Conservation (phyloP, 2,329 filamentous ascomycete species). For the Emmonsia crescens region DNA sequence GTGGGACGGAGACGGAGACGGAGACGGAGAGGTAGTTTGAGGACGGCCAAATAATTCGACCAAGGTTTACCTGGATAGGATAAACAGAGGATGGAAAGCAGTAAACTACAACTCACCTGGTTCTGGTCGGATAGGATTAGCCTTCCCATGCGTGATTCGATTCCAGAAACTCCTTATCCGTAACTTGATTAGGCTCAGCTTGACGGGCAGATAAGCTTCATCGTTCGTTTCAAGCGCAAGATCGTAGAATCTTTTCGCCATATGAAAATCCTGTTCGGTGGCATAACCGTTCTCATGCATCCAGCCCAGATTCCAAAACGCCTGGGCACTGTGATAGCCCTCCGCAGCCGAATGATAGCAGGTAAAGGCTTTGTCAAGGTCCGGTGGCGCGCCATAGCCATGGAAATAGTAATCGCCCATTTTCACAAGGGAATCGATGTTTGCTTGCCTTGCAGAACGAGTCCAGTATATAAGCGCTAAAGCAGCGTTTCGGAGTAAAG, state of each 20-base stretch:
- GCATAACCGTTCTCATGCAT: constrained; percentile 98
- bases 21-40: not conserved
- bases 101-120: constrained; percentile 48
- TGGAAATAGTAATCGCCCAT: constrained; percentile 96
- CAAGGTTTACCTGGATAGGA: not conserved
- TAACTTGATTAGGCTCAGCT: constrained; percentile 75
- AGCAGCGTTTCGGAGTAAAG: constrained; percentile 46
- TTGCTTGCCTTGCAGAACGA: constrained; percentile 80
- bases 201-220: constrained; percentile 89
- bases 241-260: constrained; percentile 94
- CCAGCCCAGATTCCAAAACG: constrained; percentile 95
- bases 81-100: not conserved
- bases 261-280: constrained; percentile 87
- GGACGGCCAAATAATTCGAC: not conserved
- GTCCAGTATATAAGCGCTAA: constrained; percentile 90
- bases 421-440: constrained; percentile 89
- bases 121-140: constrained; percentile 88
- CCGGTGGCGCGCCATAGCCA: constrained; percentile 61
- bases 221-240: constrained; percentile 80
- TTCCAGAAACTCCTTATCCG: constrained; percentile 88
- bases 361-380: constrained; percentile 76
- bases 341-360: constrained; percentile 92
- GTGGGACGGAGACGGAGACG: not conserved
- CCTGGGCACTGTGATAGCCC: constrained; percentile 83
- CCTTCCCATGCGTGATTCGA: constrained; percentile 73